Percentiles rank a stretch among this genome's conserved stretches.
These are phyloP conservation scores for Moricandia arvensis DNA, from an alignment of 345 rosid genomes.

Conservation along the genomic window DNA sequence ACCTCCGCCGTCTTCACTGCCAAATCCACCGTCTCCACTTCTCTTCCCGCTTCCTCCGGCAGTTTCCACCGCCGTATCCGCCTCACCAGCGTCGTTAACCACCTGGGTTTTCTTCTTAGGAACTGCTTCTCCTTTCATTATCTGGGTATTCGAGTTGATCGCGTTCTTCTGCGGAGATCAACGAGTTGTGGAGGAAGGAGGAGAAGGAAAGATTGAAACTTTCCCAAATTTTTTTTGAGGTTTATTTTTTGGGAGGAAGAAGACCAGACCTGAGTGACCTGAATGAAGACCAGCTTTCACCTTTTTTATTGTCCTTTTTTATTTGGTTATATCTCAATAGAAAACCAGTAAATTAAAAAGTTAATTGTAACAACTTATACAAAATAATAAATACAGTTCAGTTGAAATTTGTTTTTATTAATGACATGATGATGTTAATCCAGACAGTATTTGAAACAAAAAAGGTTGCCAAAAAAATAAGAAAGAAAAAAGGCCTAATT, in stretches of 20 bases:
- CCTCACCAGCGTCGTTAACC: constrained; percentile 19
- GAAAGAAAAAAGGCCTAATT: neutral
- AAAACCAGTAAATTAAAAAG: neutral
- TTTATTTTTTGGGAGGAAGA: constrained; percentile 16
- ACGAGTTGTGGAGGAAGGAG: neutral
- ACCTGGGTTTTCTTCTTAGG: constrained; percentile 31
- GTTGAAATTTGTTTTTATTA: neutral
- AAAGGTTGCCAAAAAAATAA: neutral
- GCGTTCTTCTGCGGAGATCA: neutral
- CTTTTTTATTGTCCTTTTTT: neutral
- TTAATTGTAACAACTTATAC: neutral
- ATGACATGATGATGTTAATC: neutral
- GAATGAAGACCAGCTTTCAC: constrained; percentile 10
- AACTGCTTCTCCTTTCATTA: constrained; percentile 31
- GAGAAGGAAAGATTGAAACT: constrained; percentile 27
- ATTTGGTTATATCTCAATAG: neutral
- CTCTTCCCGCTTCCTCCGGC: constrained; percentile 21
- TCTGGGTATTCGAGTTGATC: constrained; percentile 12
- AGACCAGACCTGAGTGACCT: constrained; percentile 26
- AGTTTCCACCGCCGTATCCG: constrained; percentile 8
- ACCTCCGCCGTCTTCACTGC: constrained; percentile 20
- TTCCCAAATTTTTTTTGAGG: constrained; percentile 24
- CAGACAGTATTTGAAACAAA: neutral
- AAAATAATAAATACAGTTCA: neutral
- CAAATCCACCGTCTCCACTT: constrained; percentile 17